These are phyloP conservation scores for Exophiala oligosperma DNA, from an alignment of 2,329 filamentous ascomycete genomes.

Conservation along the genomic window DNA sequence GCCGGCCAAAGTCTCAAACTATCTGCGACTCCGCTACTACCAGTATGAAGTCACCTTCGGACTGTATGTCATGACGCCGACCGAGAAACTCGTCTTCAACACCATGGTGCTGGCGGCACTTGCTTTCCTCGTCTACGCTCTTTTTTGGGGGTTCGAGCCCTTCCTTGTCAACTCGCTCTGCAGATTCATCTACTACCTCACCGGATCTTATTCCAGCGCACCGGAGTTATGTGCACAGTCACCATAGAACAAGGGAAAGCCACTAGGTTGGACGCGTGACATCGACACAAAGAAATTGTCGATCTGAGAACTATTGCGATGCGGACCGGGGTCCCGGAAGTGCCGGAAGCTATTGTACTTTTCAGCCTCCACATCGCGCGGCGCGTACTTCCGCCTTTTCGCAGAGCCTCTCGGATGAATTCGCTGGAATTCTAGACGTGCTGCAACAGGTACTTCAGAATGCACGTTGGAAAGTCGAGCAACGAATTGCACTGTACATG, in stretches of 20 bases:
- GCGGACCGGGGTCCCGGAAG: too few species aligned
- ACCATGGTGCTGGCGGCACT: slow-evolving; percentile 41
- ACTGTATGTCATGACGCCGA: slow-evolving; percentile 94
- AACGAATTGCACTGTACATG: too few species aligned
- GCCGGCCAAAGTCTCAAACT: slow-evolving; percentile 23
- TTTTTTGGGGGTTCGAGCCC: slow-evolving; percentile 23
- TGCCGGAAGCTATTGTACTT: too few species aligned
- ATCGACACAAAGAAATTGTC: too few species aligned
- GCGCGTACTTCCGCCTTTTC: too few species aligned
- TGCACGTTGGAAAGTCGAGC: too few species aligned
- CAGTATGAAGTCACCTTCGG: slow-evolving; percentile 98
- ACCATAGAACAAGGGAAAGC: neutral
- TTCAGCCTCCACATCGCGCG: too few species aligned
- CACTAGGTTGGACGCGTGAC: neutral
- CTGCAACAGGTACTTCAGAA: too few species aligned
- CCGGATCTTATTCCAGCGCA: slow-evolving; percentile 20
- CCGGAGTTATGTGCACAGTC: slow-evolving; percentile 15
- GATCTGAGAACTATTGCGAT: too few species aligned
- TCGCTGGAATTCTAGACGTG: too few species aligned
- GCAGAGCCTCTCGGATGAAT: too few species aligned
- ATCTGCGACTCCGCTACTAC: slow-evolving; percentile 86
- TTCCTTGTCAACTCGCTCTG: slow-evolving; percentile 26
- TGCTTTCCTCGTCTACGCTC: slow-evolving; percentile 16
- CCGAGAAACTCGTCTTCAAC: slow-evolving; percentile 97
- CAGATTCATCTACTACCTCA: slow-evolving; percentile 25